Conservation (phyloP, 164 flowering plant species). For the Akebia trifoliata region DNA sequence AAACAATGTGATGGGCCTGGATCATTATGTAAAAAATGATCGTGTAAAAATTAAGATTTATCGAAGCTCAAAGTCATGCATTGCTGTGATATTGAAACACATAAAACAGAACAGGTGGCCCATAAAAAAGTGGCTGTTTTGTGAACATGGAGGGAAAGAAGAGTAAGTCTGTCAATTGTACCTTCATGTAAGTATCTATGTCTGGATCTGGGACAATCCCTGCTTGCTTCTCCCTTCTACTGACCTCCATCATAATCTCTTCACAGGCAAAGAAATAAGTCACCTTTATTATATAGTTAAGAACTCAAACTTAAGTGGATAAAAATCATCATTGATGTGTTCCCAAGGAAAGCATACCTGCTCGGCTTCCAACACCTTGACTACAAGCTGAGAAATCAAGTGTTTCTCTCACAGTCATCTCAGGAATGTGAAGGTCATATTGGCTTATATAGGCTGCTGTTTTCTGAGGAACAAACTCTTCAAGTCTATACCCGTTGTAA, state of each 20-base stretch:
- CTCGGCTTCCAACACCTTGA: constrained; percentile 48
- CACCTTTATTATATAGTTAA: not conserved
- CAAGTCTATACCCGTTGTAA: constrained; percentile 47
- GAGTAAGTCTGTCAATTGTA: constrained; percentile 9
- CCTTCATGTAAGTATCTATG: constrained; percentile 76
- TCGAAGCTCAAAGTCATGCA: no score
- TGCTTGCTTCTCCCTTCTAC: constrained; percentile 53
- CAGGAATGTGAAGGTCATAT: constrained; percentile 52
- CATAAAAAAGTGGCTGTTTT: not conserved
- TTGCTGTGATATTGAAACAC: no score
- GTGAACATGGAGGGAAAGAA: constrained; percentile 5
- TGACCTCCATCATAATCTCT: constrained; percentile 59
- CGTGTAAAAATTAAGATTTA: no score
- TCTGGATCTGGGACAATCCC: constrained; percentile 72
- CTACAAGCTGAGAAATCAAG: constrained; percentile 55
- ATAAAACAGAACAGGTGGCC: no score
- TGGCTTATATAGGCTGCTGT: constrained; percentile 63
- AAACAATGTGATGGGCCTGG: no score
- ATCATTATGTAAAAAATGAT: no score
- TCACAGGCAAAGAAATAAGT: constrained; percentile 2
- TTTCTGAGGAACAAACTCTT: constrained; percentile 55
- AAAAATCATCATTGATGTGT: not conserved
- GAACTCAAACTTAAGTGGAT: not conserved
- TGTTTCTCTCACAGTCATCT: constrained; percentile 65
- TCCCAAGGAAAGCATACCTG: constrained; percentile 26